Evolutionary conservation across 768 basidiomycete species (phyloP).

Genomic region (Rickenella mellea): DNA sequence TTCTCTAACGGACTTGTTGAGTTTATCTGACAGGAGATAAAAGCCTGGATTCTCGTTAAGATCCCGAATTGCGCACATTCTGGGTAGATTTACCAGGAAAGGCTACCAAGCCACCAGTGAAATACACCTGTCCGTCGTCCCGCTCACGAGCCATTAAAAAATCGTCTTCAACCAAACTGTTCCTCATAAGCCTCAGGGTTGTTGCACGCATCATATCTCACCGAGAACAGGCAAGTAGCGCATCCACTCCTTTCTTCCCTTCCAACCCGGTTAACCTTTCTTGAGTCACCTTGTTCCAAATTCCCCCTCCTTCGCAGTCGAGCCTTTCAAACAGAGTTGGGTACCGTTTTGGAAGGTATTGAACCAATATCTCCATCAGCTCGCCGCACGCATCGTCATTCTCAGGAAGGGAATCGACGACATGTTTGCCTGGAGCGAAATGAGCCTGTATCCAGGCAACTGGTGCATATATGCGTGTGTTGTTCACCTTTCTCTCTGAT

Average conservation of each 20-base stretch:
- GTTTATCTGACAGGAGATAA: constrained; percentile 23
- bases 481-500: constrained; percentile 18
- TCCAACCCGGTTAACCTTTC: constrained; percentile 10
- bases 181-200: background rate
- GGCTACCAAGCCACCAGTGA: constrained; percentile 24
- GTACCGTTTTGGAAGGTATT: constrained; percentile 48
- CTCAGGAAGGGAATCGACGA: constrained; percentile 39
- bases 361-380: constrained; percentile 45
- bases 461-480: background rate
- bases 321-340: constrained; percentile 36
- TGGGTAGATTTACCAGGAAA: constrained; percentile 15
- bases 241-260: constrained; percentile 14
- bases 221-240: constrained; percentile 18
- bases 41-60: constrained; percentile 13
- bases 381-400: constrained; percentile 40
- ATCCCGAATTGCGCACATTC: background rate
- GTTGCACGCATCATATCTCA: constrained; percentile 3
- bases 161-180: constrained; percentile 23
- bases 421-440: constrained; percentile 19
- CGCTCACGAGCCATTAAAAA: constrained; percentile 26
- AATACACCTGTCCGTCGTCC: constrained; percentile 25
- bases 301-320: constrained; percentile 9
- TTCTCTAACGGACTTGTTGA: constrained; percentile 18
- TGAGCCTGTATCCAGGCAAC: background rate
- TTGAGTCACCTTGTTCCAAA: constrained; percentile 20